Base-by-base conservation (phyloP, 495 filamentous ascomycete genomes). In the Oidiodendron maius region DNA sequence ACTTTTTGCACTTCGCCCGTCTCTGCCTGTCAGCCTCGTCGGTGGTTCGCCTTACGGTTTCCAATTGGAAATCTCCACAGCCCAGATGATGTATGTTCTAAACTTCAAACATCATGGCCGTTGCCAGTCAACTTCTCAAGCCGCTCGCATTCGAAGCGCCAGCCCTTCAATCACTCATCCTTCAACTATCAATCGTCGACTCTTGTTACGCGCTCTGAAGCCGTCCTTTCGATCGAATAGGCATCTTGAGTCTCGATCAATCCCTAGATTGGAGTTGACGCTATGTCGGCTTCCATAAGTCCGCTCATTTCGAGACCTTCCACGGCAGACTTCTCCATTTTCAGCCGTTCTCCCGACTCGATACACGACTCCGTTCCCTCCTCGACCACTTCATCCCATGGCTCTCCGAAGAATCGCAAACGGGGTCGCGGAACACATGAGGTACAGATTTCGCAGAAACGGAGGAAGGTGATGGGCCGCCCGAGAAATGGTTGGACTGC, bases 401-500 rank as follows among this genome's bases (percentile, higher is more conserved):
- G 3, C 8, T 9, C 11, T 10, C 37, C 2, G 10, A 10, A 18
- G 6, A 40, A 40, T 3, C 37, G 37, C 37, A 40, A 40, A 18
- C 16, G 17, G 2, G 37, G 10, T 13, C 13, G 13, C 12, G 13
- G 2, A 40, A 18, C 13, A 40, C 37, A 40, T 17, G 2, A 13
- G 2, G 21, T 18, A 2, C 16, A 40, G 10, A 13, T 10, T 40
- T 3, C 12, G 2, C 10, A 1, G 37, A 40, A 40, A 18, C 13
- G 37, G 17, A n/a, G 37, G 17, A n/a, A 18, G 37, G 13, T 40
- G 37, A 49, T 57, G 49, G 54, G 54, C 17, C 21, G 54, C 4
- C 54, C 54, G 10, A 52, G 38, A 32, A 57, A 57, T 50, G 48
- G 40, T 12, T 57, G 54, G 54, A 57, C 54, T 9, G 32, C 54